A percentile compares a stretch with the other conserved stretches of the same genome.
Evolutionary conservation across 331 rosid species (phyloP).

Genomic region (Phaseolus coccineus): DNA sequence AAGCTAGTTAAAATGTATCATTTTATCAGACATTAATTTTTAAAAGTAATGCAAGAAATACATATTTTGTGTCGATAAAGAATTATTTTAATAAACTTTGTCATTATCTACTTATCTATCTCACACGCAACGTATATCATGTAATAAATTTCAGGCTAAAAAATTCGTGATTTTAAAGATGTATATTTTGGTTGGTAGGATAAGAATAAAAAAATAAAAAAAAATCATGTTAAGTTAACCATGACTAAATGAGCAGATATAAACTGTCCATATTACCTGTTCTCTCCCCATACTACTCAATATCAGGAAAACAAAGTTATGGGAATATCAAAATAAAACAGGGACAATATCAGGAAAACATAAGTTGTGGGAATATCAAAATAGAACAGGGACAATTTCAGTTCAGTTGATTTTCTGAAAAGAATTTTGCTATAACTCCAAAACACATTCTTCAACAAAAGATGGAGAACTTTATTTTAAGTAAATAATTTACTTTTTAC

Average conservation of each 20-base stretch:
- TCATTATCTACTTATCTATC: not conserved
- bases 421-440: constrained; percentile 13
- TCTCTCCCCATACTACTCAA: constrained; percentile 17
- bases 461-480: not conserved
- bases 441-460: constrained; percentile 16
- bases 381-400: constrained; percentile 13
- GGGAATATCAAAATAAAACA: constrained; percentile 15
- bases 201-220: not conserved
- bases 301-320: not conserved
- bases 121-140: constrained; percentile 15
- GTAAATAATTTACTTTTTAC: not conserved
- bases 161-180: constrained; percentile 32
- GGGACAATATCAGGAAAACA: not conserved
- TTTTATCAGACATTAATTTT: constrained; percentile 21
- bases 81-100: not conserved
- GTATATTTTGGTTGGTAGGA: not conserved
- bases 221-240: not conserved
- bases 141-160: constrained; percentile 26
- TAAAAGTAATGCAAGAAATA: not conserved
- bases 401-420: constrained; percentile 19
- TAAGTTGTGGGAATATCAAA: constrained; percentile 3
- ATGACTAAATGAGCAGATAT: constrained; percentile 19
- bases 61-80: not conserved
- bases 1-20: not conserved
- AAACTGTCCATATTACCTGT: not conserved